Evolutionary conservation across 306 rosid genomes (phyloP), one percentile per base, ranked within the genome.

Genomic region (Cicer judaicum): DNA sequence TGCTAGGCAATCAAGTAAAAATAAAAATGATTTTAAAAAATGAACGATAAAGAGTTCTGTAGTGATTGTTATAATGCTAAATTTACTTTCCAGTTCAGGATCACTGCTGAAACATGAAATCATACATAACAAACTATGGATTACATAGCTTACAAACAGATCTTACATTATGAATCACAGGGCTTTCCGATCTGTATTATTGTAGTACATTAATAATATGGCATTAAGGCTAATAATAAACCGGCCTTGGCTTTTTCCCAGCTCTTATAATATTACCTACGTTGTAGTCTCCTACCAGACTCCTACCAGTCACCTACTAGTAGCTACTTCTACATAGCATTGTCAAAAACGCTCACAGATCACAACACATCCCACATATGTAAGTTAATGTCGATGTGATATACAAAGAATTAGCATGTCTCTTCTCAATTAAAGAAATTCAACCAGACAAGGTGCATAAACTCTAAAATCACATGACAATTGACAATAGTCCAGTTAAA

Each of bases 141-240:
- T 57, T 57, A 41, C 74, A 41, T 54, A 47, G 66, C 41, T 68
- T 61, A 15, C 75, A 62, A 64, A 40, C 56, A 72, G 21, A 19
- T 7, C 16, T 34, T 2, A 8, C 15, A 40, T 34, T 24, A n/a
- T 47, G 70, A n/a, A 60, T 43, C 10, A 18, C 61, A 61, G 47
- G 73, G 60, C 46, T 24, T 81, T 68, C 39, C 15, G 63, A 42
- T 52, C 1, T 62, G 41, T 50, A 70, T 40, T 10, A 53, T 8
- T 7, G 38, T 39, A 47, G 56, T 38, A 46, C 48, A 16, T 54
- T 38, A 42, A 47, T 10, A 42, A 10, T 21, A 56, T 56, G 7
- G 66, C 6, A 29, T 29, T 63, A 21, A 41, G 10, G 66, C 6
- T 71, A 50, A 61, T 5, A 9, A 10, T 48, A 76, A 16, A 74